phyloP scores from a whole-genome alignment of 2,329 filamentous ascomycete genomes.

The Fusarium camptoceras region DNA sequence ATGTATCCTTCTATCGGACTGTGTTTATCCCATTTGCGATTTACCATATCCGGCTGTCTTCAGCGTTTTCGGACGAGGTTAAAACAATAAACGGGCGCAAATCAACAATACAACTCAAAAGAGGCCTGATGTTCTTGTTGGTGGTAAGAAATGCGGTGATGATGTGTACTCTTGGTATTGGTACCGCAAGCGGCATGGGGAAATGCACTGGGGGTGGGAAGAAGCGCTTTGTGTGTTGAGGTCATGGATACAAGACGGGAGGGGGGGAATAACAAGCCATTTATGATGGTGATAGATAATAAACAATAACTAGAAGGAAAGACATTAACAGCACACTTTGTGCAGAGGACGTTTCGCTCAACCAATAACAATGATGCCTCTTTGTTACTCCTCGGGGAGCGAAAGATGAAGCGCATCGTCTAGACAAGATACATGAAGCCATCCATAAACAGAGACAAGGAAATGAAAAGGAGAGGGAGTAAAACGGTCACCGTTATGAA shows the following conservation, averaged over 20 bases:
- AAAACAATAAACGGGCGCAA: background rate
- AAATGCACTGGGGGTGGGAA: slow-evolving; percentile 1
- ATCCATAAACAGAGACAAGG: background rate
- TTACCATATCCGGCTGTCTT: slow-evolving; percentile 7
- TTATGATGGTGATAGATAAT: slow-evolving; percentile 17
- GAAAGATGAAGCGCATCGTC: slow-evolving; percentile 34
- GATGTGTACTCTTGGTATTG: slow-evolving; percentile 18
- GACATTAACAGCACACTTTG: slow-evolving; percentile 30
- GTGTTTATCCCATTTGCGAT: background rate
- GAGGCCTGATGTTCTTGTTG: slow-evolving; percentile 12
- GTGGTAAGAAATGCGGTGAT: slow-evolving; percentile 7
- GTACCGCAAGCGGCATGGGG: slow-evolving; percentile 18
- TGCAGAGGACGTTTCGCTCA: slow-evolving; percentile 3
- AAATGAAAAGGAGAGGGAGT: slow-evolving; percentile 1
- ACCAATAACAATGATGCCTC: slow-evolving; percentile 34
- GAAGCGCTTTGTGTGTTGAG: background rate
- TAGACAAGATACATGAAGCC: slow-evolving; percentile 28
- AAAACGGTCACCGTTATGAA: background rate
- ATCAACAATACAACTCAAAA: slow-evolving; percentile 9
- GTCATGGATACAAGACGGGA: slow-evolving; percentile 13
- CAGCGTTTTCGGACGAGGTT: background rate
- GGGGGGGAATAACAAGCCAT: slow-evolving; percentile 5
- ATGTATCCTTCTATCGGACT: slow-evolving; percentile 19
- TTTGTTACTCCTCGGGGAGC: slow-evolving; percentile 27
- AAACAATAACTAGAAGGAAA: slow-evolving; percentile 9